Evolutionary conservation across 2,329 filamentous ascomycete species (phyloP).

Genomic region (Aspergillaceae sp.): DNA sequence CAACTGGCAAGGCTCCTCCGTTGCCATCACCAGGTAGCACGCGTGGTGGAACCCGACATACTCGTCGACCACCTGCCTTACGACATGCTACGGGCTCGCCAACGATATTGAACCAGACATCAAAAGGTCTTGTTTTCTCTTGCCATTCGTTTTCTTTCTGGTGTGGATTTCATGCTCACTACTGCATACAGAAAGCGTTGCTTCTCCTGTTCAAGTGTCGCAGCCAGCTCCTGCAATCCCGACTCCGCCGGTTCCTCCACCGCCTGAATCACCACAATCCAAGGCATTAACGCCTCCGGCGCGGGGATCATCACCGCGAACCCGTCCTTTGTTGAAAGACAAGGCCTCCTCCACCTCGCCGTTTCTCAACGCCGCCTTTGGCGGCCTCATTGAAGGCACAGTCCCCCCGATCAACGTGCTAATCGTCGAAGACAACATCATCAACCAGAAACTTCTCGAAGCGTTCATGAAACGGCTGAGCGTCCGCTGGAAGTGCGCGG

Average conservation of each 20-base stretch:
- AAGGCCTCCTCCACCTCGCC: constrained; percentile 24
- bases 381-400: constrained; percentile 64
- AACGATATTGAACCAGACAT: constrained; percentile 50
- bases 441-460: constrained; percentile 87
- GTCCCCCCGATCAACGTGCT: constrained; percentile 95
- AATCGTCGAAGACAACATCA: constrained; percentile 97
- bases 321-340: constrained; percentile 21
- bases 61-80: constrained; percentile 50
- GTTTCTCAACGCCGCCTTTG: constrained; percentile 33
- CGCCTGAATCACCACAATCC: constrained; percentile 29
- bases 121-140: constrained; percentile 30
- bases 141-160: constrained; percentile 13
- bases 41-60: constrained; percentile 46
- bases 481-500: constrained; percentile 93
- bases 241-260: constrained; percentile 24
- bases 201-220: constrained; percentile 19
- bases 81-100: constrained; percentile 76
- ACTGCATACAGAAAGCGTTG: constrained; percentile 22
- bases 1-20: constrained; percentile 68
- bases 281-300: constrained; percentile 28
- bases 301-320: constrained; percentile 43
- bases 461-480: constrained; percentile 94
- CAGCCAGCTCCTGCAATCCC: constrained; percentile 23
- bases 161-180: no score
- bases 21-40: constrained; percentile 71